Conservation (phyloP, 1,284 basidiomycete genomes). For the Puccinia coronata region DNA sequence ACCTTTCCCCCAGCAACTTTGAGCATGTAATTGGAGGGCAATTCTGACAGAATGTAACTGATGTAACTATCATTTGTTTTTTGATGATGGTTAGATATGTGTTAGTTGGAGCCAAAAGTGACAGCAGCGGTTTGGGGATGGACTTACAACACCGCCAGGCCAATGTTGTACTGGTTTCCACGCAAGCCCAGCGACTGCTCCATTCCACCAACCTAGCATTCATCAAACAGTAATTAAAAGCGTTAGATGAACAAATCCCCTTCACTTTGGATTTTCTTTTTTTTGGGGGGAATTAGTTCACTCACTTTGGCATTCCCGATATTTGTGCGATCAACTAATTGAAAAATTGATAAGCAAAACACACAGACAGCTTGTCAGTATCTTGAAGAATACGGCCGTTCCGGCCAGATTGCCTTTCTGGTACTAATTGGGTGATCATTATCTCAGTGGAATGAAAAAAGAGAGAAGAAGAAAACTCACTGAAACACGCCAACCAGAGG, state of each 20-base stretch:
- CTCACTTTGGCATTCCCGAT: slow-evolving; percentile 50
- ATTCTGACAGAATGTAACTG: slow-evolving; percentile 50
- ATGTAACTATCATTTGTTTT: slow-evolving; percentile 49
- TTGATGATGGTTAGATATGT: background rate
- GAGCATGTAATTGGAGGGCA: slow-evolving; percentile 54
- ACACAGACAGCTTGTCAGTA: too few species aligned
- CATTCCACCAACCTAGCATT: slow-evolving; percentile 33
- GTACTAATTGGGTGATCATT: too few species aligned
- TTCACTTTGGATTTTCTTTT: too few species aligned
- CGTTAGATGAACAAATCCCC: background rate
- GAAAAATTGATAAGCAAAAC: background rate
- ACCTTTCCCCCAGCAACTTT: slow-evolving; percentile 52
- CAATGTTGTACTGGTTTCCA: slow-evolving; percentile 37
- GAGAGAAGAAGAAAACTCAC: slow-evolving; percentile 33
- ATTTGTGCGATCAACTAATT: slow-evolving; percentile 49
- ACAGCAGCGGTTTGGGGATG: background rate
- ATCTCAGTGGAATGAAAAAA: too few species aligned
- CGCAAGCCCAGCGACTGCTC: slow-evolving; percentile 10
- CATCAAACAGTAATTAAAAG: background rate
- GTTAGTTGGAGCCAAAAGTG: background rate
- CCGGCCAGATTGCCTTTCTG: too few species aligned
- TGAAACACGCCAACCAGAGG: slow-evolving; percentile 41
- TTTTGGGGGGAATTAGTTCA: too few species aligned
- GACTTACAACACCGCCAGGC: slow-evolving; percentile 47
- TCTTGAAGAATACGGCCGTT: too few species aligned